Conservation (phyloP, 371 early-diverging fungal species). For the Chytridiales sp. region DNA sequence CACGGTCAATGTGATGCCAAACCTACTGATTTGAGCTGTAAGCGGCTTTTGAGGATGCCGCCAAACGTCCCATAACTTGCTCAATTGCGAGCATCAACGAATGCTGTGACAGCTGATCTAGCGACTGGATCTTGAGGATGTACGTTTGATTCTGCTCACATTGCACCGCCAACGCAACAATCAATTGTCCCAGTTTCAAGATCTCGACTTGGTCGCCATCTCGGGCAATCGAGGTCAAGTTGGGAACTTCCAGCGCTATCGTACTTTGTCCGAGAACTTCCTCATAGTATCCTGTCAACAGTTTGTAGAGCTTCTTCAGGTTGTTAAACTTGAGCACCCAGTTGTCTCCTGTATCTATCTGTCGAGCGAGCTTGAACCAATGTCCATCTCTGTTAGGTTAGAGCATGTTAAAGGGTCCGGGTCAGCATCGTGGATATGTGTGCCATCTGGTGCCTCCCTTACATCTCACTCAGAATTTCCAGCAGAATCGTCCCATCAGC, state of each 20-base stretch:
- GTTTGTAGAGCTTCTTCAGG: slow-evolving; percentile 81
- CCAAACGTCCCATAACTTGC: too few species aligned
- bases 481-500: slow-evolving; percentile 76
- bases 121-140: slow-evolving; percentile 76
- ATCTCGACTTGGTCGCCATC: slow-evolving; percentile 69
- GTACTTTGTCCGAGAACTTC: slow-evolving; percentile 62
- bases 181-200: slow-evolving; percentile 74
- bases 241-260: slow-evolving; percentile 57
- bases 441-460: slow-evolving; percentile 31
- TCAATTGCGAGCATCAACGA: slow-evolving; percentile 87
- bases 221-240: slow-evolving; percentile 80
- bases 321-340: slow-evolving; percentile 92
- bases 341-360: slow-evolving; percentile 79
- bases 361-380: slow-evolving; percentile 81
- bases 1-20: not conserved
- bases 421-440: not conserved
- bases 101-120: slow-evolving; percentile 70
- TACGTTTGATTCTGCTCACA: slow-evolving; percentile 73
- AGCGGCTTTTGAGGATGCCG: too few species aligned
- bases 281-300: slow-evolving; percentile 80
- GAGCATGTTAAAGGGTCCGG: not conserved
- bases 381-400: slow-evolving; percentile 62
- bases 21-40: too few species aligned
- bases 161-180: slow-evolving; percentile 82
- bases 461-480: slow-evolving; percentile 84